Base-by-base conservation (phyloP, 192 early-diverging fungal genomes). In the Umbelopsis sp. region DNA sequence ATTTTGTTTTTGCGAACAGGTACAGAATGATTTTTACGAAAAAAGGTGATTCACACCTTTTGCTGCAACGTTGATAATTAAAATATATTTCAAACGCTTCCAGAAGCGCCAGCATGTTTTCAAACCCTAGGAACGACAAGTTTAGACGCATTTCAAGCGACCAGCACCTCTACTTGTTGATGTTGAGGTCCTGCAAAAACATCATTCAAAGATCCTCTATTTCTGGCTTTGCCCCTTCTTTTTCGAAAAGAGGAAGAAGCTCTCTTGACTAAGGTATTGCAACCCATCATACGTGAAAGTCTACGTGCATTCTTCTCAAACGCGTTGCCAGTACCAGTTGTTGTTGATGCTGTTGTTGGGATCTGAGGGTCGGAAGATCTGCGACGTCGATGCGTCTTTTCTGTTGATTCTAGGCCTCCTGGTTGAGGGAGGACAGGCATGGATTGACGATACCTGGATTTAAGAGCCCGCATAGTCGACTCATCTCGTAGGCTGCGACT, bases 191-290 rank as follows among this genome's bases (percentile, higher is more conserved):
- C 15, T 35, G 27, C 27, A 25, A 61, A 61, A 30, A 61, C 55
- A 35, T 61, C 55, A n/a, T 61, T 61, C 27, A 61, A n/a, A 4
- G 55, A 61, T 16, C 30, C 27, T 33, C 55, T 27, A 33, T 30
- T 11, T 18, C 35, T 61, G 8, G 33, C 18, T 13, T 35, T 61
- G 55, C 6, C 35, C 8, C 16, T 25, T 7, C n/a, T 61, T 18
- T 35, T 61, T 27, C 55, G 55, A 35, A 61, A 35, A 2, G 55
- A 61, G 11, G 25, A 35, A 8, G 55, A 61, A 35, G 55, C 55
- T 61, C 55, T 25, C 33, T 61, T 61, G 4, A 61, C 55, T 25
- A 61, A 61, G 55, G 55, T 61, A 61, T 61, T 61, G 5, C 55
- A 61, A 1, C 55, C 55, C 27, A 61, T 27, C 33, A 61, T 25